Conservation (phyloP, 805 yeast genomes). For the Clavispora santaluciae region DNA sequence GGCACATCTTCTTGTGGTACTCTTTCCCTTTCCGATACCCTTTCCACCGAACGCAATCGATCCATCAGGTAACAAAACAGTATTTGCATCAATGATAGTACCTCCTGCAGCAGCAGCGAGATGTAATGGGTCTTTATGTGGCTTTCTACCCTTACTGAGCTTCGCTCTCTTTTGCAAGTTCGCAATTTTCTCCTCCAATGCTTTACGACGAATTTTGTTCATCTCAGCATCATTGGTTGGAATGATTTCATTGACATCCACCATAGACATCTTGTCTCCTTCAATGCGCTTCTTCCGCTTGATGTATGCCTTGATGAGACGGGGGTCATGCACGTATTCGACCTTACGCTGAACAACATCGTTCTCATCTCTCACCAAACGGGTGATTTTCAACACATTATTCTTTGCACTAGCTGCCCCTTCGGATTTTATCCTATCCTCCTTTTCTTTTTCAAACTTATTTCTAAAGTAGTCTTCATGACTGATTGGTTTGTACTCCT, state of each 20-base stretch:
- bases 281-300: constrained; percentile 64
- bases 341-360: constrained; percentile 79
- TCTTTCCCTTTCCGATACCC: constrained; percentile 68
- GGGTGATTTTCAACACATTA: constrained; percentile 48
- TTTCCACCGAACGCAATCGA: constrained; percentile 52
- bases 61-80: constrained; percentile 41
- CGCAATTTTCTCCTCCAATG: constrained; percentile 78
- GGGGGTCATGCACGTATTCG: constrained; percentile 77
- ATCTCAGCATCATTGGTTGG: constrained; percentile 82
- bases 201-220: constrained; percentile 69
- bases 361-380: constrained; percentile 78
- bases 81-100: constrained; percentile 38
- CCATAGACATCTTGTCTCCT: constrained; percentile 47
- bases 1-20: constrained; percentile 79
- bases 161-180: constrained; percentile 70
- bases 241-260: constrained; percentile 66
- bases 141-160: constrained; percentile 41
- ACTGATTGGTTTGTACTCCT: constrained; percentile 34
- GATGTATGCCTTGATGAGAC: constrained; percentile 80
- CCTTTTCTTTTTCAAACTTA: constrained; percentile 32
- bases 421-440: constrained; percentile 27
- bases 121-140: constrained; percentile 29
- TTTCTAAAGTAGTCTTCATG: constrained; percentile 29
- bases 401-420: constrained; percentile 17
- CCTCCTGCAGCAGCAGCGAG: constrained; percentile 43